These are phyloP conservation scores for Phytopythium cucurbitacearum DNA, from an alignment of 352 stramenopile genomes.

Conservation along the genomic window DNA sequence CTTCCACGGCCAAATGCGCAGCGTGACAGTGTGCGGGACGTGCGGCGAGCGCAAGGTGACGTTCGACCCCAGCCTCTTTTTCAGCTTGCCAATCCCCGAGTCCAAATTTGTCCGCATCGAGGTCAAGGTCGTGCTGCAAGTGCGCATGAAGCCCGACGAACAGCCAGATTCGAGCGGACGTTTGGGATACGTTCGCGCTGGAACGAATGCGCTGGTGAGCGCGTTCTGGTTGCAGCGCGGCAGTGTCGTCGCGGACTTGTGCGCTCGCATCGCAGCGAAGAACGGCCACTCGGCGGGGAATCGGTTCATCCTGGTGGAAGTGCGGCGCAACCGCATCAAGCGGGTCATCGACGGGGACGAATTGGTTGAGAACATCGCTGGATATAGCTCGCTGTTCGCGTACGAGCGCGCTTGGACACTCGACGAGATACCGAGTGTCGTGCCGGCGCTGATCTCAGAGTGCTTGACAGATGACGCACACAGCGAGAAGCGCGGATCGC, in stretches of 20 bases:
- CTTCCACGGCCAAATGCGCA: constrained; percentile 95
- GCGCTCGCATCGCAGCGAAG: constrained; percentile 36
- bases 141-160: constrained; percentile 18
- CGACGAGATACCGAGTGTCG: constrained; percentile 46
- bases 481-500: constrained; percentile 2
- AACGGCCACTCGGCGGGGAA: constrained; percentile 29
- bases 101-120: constrained; percentile 64
- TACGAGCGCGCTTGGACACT: constrained; percentile 72
- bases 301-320: constrained; percentile 64
- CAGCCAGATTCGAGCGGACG: no score
- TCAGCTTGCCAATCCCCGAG: constrained; percentile 94
- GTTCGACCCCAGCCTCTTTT: constrained; percentile 96
- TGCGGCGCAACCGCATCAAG: constrained; percentile 68
- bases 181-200: no score
- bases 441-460: constrained; percentile 10
- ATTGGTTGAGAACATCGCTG: constrained; percentile 39
- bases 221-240: constrained; percentile 60
- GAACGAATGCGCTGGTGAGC: constrained; percentile 10
- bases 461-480: background rate
- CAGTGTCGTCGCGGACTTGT: constrained; percentile 37
- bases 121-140: constrained; percentile 58
- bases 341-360: constrained; percentile 64
- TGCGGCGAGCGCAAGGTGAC: constrained; percentile 93
- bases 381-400: constrained; percentile 46
- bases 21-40: constrained; percentile 90